These are phyloP conservation scores for Kazachstania martiniae DNA, from an alignment of 805 yeast species.

Conservation along the genomic window DNA sequence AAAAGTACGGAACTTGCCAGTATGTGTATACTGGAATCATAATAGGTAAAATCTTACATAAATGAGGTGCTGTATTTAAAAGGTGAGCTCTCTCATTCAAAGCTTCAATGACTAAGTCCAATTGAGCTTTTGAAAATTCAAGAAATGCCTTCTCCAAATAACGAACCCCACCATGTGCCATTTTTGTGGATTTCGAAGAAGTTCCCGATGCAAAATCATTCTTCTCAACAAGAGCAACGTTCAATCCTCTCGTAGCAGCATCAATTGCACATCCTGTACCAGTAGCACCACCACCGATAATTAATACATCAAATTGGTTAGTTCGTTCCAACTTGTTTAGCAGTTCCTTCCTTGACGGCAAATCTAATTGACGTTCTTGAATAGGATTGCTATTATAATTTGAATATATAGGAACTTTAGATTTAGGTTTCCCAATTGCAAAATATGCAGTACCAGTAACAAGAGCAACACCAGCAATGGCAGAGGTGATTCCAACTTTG, in stretches of 20 bases:
- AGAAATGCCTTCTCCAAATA: conserved; percentile 91
- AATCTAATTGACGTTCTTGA: neutral
- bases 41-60: conserved; percentile 76
- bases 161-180: conserved; percentile 97
- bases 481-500: too few species aligned
- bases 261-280: conserved; percentile 92
- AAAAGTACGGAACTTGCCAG: conserved; percentile 94
- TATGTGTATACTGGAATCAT: conserved; percentile 92
- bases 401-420: too few species aligned
- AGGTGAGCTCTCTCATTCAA: conserved; percentile 78
- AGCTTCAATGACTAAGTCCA: conserved; percentile 82
- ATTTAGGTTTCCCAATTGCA: too few species aligned
- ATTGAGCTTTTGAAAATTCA: conserved; percentile 82
- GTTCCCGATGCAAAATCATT: conserved; percentile 90
- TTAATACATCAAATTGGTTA: conserved; percentile 61
- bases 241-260: conserved; percentile 82
- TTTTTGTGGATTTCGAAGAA: conserved; percentile 85
- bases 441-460: too few species aligned
- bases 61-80: conserved; percentile 85
- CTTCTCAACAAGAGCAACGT: conserved; percentile 78
- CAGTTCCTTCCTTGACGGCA: conserved; percentile 45
- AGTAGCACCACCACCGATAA: conserved; percentile 94
- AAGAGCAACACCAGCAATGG: too few species aligned
- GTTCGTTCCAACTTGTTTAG: conserved; percentile 36
- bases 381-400: too few species aligned